Conservation (phyloP, 106 monocot genomes). For the Chionographis japonica region DNA sequence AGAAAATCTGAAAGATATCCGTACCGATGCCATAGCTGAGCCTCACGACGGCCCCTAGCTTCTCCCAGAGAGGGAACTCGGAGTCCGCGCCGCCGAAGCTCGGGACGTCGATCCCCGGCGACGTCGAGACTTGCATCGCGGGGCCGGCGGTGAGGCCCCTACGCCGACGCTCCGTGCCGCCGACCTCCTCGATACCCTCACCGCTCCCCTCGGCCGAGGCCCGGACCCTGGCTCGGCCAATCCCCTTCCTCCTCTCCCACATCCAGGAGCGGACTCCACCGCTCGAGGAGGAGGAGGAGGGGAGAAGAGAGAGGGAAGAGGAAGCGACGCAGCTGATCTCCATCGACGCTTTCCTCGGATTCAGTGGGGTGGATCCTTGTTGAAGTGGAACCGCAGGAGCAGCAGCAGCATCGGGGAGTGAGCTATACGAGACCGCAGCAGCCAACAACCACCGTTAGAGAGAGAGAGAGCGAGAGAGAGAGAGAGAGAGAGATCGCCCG, state of each 20-base stretch:
- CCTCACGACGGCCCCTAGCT: constrained; percentile 72
- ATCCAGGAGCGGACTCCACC: background rate
- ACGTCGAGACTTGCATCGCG: constrained; percentile 27
- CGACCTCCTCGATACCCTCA: constrained; percentile 25
- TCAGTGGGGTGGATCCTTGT: too few species aligned
- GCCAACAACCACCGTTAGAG: too few species aligned
- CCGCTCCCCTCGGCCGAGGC: constrained; percentile 38
- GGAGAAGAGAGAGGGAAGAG: background rate
- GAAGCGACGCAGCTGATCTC: constrained; percentile 20
- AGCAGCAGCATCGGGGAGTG: too few species aligned
- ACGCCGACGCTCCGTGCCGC: constrained; percentile 4
- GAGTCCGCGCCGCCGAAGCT: constrained; percentile 29
- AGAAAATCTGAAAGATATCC: background rate
- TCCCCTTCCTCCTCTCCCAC: background rate
- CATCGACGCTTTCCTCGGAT: background rate
- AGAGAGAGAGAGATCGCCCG: too few species aligned
- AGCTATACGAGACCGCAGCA: too few species aligned
- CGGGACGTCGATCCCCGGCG: constrained; percentile 23
- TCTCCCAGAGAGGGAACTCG: constrained; percentile 75
- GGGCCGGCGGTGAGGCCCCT: constrained; percentile 17
- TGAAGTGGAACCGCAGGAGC: too few species aligned
- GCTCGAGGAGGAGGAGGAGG: constrained; percentile 12
- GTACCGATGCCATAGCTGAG: constrained; percentile 86
- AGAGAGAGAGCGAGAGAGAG: too few species aligned
- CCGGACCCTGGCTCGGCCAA: constrained; percentile 5